Evolutionary conservation across 2,329 filamentous ascomycete genomes (phyloP).

Genomic region (Venturia nashicola): DNA sequence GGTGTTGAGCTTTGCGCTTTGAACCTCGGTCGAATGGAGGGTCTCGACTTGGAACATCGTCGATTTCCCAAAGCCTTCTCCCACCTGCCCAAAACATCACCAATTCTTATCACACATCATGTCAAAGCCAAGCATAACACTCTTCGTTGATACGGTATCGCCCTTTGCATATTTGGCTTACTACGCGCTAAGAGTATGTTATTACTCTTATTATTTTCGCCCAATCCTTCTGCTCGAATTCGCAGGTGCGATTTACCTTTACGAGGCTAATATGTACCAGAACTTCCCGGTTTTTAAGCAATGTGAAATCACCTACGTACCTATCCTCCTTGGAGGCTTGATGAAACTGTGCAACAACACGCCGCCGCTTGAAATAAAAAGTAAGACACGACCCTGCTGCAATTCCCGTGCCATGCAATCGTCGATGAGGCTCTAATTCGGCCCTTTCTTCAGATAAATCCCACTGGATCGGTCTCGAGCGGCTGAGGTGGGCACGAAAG

Average conservation of each 20-base stretch:
- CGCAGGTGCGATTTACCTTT: neutral
- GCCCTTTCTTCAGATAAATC: slow-evolving; percentile 38
- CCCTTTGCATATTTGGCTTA: slow-evolving; percentile 51
- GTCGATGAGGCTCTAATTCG: neutral
- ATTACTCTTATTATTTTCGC: neutral
- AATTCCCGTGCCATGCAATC: slow-evolving; percentile 1
- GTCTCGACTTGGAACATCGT: neutral
- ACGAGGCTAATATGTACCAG: slow-evolving; percentile 22
- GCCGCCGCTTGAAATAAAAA: slow-evolving; percentile 44
- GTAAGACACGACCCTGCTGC: slow-evolving; percentile 21
- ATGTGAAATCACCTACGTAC: slow-evolving; percentile 43
- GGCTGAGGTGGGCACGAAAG: slow-evolving; percentile 38
- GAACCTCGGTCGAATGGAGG: neutral
- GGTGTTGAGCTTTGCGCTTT: neutral
- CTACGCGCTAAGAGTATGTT: slow-evolving; percentile 39
- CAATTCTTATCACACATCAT: slow-evolving; percentile 19
- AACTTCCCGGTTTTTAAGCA: slow-evolving; percentile 42
- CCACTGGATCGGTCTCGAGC: slow-evolving; percentile 42
- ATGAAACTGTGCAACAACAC: slow-evolving; percentile 44
- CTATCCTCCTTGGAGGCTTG: slow-evolving; percentile 47
- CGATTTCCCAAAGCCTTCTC: neutral
- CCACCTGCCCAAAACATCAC: neutral
- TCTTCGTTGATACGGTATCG: slow-evolving; percentile 47
- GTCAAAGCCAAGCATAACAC: slow-evolving; percentile 38
- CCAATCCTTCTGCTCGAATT: neutral